Base-by-base conservation (phyloP, 495 filamentous ascomycete genomes). In the Neurospora discreta region DNA sequence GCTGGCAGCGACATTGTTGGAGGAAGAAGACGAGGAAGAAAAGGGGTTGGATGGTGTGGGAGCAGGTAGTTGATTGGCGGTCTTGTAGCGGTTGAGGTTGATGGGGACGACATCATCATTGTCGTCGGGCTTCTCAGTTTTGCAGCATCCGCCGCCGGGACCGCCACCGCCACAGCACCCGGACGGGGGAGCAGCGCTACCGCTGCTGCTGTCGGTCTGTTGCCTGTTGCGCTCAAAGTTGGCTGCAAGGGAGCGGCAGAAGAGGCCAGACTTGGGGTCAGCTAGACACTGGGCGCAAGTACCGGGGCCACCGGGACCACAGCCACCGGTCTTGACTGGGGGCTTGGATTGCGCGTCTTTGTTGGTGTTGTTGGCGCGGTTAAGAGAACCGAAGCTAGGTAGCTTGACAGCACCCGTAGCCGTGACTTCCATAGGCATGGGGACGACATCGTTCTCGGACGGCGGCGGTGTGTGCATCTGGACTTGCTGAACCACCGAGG, bases 161-260 rank as follows among this genome's bases (percentile, higher is more conserved):
- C 87, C 89, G 20, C 85, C 86, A 40, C 84, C 83, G 15, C 52
- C 52, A 7, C 52, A 60, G 15, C 52, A 60, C 0, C 52, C 52
- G 3, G 52, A 60, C 0, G 52, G 26, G 26, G 52, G 52, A 46
- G 78, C 78, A 71, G 78, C 79, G 72, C 81, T 83, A 75, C 82
- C 83, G 80, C 85, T 84, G 80, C 85, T 69, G 65, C 70, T 69
- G 65, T 30, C 75, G 6, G 70, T 71, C 38, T 74, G 75, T 60
- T 60, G 52, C 52, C 26, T 33, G 68, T 81, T 79, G 60, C 81
- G 78, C 74, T 84, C 77, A 77, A 87, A 80, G 80, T 84, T 88
- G 73, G 91, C 91, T 71, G 92, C 92, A 23, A 96, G 86, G 41
- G 90, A 91, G 75, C 92, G 92, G 82, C 93, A 97, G 84, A 97